These are phyloP conservation scores for Russula lepida DNA, from an alignment of 768 basidiomycete species.

Conservation along the genomic window DNA sequence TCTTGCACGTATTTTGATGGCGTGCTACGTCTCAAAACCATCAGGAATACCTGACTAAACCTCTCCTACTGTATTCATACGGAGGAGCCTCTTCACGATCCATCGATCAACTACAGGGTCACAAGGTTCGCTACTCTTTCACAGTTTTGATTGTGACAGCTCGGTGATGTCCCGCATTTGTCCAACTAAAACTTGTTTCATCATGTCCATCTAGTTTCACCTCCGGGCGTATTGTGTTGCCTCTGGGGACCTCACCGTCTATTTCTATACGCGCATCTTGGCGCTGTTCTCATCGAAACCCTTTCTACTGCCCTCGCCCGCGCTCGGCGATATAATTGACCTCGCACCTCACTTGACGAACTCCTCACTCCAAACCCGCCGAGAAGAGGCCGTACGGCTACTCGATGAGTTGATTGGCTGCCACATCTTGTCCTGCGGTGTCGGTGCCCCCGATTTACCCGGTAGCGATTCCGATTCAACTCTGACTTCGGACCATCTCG, in stretches of 20 bases:
- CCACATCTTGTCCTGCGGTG: conserved; percentile 37
- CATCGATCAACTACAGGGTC: conserved; percentile 33
- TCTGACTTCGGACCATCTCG: conserved; percentile 35
- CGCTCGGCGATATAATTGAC: conserved; percentile 33
- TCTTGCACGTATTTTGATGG: neutral
- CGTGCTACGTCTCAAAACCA: neutral
- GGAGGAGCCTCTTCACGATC: conserved; percentile 28
- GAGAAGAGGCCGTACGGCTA: conserved; percentile 63
- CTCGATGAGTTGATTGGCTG: conserved; percentile 73
- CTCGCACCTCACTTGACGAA: conserved; percentile 83
- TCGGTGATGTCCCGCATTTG: neutral
- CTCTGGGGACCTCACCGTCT: conserved; percentile 68
- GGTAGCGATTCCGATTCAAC: neutral
- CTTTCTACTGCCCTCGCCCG: conserved; percentile 42
- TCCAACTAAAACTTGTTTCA: neutral
- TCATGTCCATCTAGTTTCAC: conserved; percentile 68
- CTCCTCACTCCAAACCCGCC: conserved; percentile 70
- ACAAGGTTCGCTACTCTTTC: conserved; percentile 43
- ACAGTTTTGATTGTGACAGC: neutral
- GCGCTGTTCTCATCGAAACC: conserved; percentile 80
- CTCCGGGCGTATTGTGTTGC: conserved; percentile 82
- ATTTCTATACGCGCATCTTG: conserved; percentile 73
- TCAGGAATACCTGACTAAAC: conserved; percentile 79
- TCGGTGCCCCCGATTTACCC: neutral
- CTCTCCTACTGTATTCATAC: conserved; percentile 68